Evolutionary conservation across 352 stramenopile genomes (phyloP), one percentile per base, ranked within the genome.

Genomic region (Phytopythium boreale): DNA sequence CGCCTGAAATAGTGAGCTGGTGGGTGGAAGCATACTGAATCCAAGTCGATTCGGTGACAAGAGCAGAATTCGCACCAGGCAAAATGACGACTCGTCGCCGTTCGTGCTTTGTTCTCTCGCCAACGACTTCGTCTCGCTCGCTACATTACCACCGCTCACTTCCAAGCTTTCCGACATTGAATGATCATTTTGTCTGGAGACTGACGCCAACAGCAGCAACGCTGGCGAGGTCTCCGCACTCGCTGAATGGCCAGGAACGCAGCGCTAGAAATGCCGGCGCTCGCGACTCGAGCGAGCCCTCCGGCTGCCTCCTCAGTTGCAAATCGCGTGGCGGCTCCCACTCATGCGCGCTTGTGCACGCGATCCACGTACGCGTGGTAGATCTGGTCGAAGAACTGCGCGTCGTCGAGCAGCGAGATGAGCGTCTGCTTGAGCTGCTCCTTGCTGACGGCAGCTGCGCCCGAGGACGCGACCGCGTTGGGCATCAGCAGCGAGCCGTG

Each of bases 331-430:
- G 31, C 3, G 51, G 5, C 67, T 37, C 24, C 26, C 47, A 39
- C 62, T 76, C 73, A 82, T 74, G 63, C 64, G 68, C 67, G 76
- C 59, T 75, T 72, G 60, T 74, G 83, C 61, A 90, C 72, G 63
- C 86, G 84, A 62, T 75, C 75, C 59, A 91, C 77, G 69, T 93
- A 95, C 62, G 84, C 84, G 67, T 92, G 82, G 74, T 95, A 93
- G 64, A 95, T 91, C 76, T 93, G 84, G 64, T 95, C 83, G 62
- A 95, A 90, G 74, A 95, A 95, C 71, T 87, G 75, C 56, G 81
- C 66, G 68, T 95, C 87, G 61, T 95, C 84, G 61, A 95, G 66
- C 63, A 93, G 70, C 47, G 74, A 65, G 60, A 95, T 86, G 44
- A 95, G 74, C 61, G 87, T 88, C 70, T 93, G 82, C 74, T 95